A percentile compares a stretch with the other conserved stretches of the same genome.
These are phyloP conservation scores for Diplodia scrobiculata DNA, from an alignment of 2,329 filamentous ascomycete species.

Conservation along the genomic window DNA sequence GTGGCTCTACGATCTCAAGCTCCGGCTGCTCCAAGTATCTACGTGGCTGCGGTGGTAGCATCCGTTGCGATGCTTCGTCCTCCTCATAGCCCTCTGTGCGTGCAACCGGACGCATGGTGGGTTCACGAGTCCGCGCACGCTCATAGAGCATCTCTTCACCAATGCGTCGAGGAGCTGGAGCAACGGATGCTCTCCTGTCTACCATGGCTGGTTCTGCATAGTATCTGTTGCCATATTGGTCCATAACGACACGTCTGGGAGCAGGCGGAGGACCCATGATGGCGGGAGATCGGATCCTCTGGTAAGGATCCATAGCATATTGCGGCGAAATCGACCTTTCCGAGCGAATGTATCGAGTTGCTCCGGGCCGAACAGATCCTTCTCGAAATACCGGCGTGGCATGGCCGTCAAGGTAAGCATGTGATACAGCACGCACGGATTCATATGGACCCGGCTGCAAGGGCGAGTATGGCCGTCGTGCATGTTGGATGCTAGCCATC, in stretches of 20 bases:
- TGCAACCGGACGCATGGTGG: slow-evolving; percentile 54
- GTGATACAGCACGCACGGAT: slow-evolving; percentile 46
- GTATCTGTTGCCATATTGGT: slow-evolving; percentile 82
- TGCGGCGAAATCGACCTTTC: slow-evolving; percentile 49
- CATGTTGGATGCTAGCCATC: slow-evolving; percentile 53
- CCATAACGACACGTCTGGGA: slow-evolving; percentile 71
- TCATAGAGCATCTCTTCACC: slow-evolving; percentile 68
- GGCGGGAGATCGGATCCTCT: slow-evolving; percentile 42
- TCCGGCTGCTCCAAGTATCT: slow-evolving; percentile 64
- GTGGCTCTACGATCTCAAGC: slow-evolving; percentile 54
- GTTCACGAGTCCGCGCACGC: slow-evolving; percentile 57
- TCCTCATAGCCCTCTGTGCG: slow-evolving; percentile 53
- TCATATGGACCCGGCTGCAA: slow-evolving; percentile 41
- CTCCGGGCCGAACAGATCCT: slow-evolving; percentile 43
- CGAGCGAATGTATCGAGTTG: slow-evolving; percentile 44
- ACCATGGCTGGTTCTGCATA: slow-evolving; percentile 53
- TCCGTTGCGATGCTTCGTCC: slow-evolving; percentile 39
- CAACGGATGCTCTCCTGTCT: slow-evolving; percentile 48
- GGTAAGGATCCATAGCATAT: slow-evolving; percentile 42
- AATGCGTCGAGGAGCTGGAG: slow-evolving; percentile 51
- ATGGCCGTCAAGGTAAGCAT: slow-evolving; percentile 46
- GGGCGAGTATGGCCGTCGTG: slow-evolving; percentile 48
- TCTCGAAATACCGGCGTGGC: slow-evolving; percentile 44
- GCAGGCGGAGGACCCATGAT: slow-evolving; percentile 51
- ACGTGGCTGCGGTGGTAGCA: slow-evolving; percentile 54